Evolutionary conservation across 2,329 filamentous ascomycete species (phyloP).

Genomic region (Paracoccidioides brasiliensis): DNA sequence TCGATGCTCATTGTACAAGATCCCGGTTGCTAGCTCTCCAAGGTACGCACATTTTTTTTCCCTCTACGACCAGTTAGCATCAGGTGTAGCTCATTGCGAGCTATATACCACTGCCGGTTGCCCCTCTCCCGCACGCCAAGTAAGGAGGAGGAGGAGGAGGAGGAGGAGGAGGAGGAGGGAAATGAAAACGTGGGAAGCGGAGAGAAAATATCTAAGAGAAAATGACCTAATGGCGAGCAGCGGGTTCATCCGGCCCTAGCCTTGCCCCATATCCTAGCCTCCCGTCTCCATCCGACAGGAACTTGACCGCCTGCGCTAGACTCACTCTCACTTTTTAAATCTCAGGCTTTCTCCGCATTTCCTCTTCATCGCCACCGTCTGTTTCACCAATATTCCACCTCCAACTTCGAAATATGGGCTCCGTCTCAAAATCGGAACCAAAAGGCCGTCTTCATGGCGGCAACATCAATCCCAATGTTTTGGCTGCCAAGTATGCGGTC

Average conservation of each 20-base stretch:
- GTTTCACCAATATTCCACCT: background rate
- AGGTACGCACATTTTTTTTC: background rate
- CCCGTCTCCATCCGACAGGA: background rate
- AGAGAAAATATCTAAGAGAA: background rate
- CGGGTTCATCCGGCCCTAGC: background rate
- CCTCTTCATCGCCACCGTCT: background rate
- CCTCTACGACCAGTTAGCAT: background rate
- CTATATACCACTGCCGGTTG: background rate
- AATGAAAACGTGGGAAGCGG: background rate
- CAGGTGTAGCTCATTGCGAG: background rate
- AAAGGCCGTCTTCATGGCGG: constrained; percentile 51
- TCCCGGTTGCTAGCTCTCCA: background rate
- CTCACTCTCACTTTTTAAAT: background rate
- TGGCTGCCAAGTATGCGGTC: constrained; percentile 86
- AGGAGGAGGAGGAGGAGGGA: background rate
- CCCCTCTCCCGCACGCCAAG: too few species aligned
- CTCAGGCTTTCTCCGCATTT: background rate
- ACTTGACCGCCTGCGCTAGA: background rate
- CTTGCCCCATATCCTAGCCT: background rate
- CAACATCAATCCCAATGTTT: constrained; percentile 87
- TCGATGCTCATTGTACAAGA: background rate
- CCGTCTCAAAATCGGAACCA: constrained; percentile 2
- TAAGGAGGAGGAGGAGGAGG: too few species aligned
- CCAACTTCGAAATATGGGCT: constrained; percentile 8
- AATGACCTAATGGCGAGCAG: background rate